Percentiles rank a stretch among this genome's conserved stretches.
phyloP scores from a whole-genome alignment of 495 filamentous ascomycete genomes.

The Tuber indicum region DNA sequence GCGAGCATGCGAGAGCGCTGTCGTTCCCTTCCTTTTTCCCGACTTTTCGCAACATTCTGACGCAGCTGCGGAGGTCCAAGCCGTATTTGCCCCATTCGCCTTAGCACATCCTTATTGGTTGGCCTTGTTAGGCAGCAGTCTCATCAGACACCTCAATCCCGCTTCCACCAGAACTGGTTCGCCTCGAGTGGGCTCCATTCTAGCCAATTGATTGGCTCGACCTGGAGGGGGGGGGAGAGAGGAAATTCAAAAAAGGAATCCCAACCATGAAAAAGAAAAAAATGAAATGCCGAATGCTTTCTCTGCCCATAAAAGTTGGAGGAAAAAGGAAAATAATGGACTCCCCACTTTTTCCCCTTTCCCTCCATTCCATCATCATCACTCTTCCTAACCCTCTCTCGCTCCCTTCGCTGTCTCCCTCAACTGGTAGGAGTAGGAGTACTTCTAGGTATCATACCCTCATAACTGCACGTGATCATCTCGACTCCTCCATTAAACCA shows the following conservation, averaged over 20 bases:
- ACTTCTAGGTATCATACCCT: neutral
- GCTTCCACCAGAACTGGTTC: slow-evolving; percentile 3
- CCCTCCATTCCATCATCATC: neutral
- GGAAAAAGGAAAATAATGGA: neutral
- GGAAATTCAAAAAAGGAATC: neutral
- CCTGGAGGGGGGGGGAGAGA: neutral
- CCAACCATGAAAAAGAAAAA: slow-evolving; percentile 24
- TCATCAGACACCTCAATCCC: slow-evolving; percentile 16
- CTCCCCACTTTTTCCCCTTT: neutral
- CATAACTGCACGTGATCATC: neutral
- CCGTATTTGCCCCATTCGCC: neutral
- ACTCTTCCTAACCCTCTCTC: neutral
- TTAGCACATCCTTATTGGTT: slow-evolving; percentile 16
- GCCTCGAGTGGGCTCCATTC: neutral
- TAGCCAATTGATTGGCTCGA: neutral
- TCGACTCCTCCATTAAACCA: neutral
- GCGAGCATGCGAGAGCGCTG: neutral
- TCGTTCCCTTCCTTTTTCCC: no score
- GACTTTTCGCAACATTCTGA: slow-evolving; percentile 15
- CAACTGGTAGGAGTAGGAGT: no score
- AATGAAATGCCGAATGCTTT: slow-evolving; percentile 11
- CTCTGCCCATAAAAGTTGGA: slow-evolving; percentile 12
- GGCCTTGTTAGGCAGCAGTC: slow-evolving; percentile 34
- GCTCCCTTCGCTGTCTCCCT: no score
- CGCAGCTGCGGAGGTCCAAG: slow-evolving; percentile 11